These are phyloP conservation scores for Barnettozyma wickerhamii DNA, from an alignment of 805 yeast species.

Conservation along the genomic window DNA sequence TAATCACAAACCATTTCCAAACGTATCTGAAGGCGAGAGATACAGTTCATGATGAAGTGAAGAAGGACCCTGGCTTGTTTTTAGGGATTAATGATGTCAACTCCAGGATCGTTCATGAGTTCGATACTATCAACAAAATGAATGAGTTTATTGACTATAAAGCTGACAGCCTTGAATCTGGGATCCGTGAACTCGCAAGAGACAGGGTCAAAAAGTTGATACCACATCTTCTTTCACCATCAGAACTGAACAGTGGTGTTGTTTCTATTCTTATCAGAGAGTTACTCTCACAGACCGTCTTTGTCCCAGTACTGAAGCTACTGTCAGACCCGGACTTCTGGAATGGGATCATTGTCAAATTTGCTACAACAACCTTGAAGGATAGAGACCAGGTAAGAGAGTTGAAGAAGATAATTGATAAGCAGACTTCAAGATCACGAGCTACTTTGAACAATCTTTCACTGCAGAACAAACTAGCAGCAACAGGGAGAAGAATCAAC, in stretches of 20 bases:
- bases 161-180: constrained; percentile 31
- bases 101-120: constrained; percentile 37
- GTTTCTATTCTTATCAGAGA: constrained; percentile 55
- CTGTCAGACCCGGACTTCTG: constrained; percentile 71
- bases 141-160: constrained; percentile 52
- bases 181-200: constrained; percentile 49
- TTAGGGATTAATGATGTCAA: constrained; percentile 30
- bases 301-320: constrained; percentile 47
- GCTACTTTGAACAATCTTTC: background rate
- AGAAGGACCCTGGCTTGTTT: constrained; percentile 28
- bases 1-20: constrained; percentile 59
- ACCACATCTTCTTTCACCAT: constrained; percentile 44
- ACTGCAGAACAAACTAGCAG: constrained; percentile 10
- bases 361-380: constrained; percentile 59
- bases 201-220: constrained; percentile 37
- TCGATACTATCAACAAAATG: constrained; percentile 35
- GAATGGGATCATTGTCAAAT: constrained; percentile 58
- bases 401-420: constrained; percentile 63
- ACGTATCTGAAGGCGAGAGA: constrained; percentile 42
- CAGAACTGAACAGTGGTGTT: constrained; percentile 41
- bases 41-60: constrained; percentile 22
- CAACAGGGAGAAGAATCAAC: constrained; percentile 28
- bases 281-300: constrained; percentile 52
- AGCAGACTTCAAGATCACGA: constrained; percentile 35
- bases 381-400: constrained; percentile 73